Percentiles rank a stretch among this genome's conserved stretches.
These are phyloP conservation scores for Daedaleopsis nitida DNA, from an alignment of 768 basidiomycete genomes.

Conservation along the genomic window DNA sequence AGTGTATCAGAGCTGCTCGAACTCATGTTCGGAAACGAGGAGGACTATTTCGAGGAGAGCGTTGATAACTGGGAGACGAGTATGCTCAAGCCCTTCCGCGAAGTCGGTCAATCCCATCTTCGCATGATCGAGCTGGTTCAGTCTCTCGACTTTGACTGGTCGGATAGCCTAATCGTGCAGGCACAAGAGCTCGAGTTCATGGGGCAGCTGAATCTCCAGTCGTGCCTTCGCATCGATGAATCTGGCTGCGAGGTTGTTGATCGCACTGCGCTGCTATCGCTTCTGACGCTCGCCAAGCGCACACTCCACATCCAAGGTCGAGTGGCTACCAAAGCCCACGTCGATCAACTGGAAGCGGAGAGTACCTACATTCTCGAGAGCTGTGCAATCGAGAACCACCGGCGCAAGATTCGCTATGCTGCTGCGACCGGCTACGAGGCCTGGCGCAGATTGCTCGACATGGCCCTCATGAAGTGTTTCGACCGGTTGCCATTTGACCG, in stretches of 20 bases:
- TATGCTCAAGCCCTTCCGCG: constrained; percentile 60
- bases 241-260: constrained; percentile 86
- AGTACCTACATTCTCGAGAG: constrained; percentile 78
- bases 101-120: constrained; percentile 80
- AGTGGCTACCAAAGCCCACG: constrained; percentile 61
- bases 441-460: constrained; percentile 85
- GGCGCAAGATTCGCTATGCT: constrained; percentile 76
- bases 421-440: constrained; percentile 72
- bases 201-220: constrained; percentile 62
- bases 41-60: constrained; percentile 44
- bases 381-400: constrained; percentile 86
- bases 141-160: constrained; percentile 88
- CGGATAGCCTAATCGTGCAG: constrained; percentile 65
- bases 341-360: constrained; percentile 69
- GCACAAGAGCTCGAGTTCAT: constrained; percentile 67
- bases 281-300: constrained; percentile 64
- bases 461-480: constrained; percentile 86
- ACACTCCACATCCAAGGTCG: constrained; percentile 67
- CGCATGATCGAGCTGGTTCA: constrained; percentile 88
- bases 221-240: constrained; percentile 67
- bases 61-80: constrained; percentile 47
- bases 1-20: constrained; percentile 73
- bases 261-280: constrained; percentile 63
- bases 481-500: constrained; percentile 77
- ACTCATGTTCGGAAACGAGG: constrained; percentile 76